Conservation (phyloP, 2,329 filamentous ascomycete genomes). For the Penicillium capsulatum region DNA sequence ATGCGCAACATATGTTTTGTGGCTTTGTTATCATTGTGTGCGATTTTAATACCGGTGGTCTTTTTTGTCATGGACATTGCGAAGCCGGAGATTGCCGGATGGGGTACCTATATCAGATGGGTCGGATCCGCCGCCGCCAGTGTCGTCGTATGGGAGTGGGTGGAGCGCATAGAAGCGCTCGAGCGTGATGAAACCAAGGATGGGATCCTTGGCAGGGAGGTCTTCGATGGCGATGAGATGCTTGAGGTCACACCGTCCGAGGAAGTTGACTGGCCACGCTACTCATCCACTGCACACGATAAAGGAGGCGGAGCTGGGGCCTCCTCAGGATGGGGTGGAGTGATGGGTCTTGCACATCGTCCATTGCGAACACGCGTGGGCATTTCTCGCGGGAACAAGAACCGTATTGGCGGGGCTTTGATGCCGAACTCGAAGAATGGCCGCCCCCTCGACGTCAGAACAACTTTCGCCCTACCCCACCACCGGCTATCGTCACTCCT, state of each 20-base stretch:
- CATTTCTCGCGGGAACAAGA: conserved; percentile 23
- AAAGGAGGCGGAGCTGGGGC: conserved; percentile 35
- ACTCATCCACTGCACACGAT: conserved; percentile 36
- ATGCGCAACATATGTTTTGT: conserved; percentile 87
- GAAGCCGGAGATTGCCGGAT: conserved; percentile 77
- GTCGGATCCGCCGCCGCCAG: conserved; percentile 91
- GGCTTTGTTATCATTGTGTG: conserved; percentile 69
- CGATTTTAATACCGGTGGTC: conserved; percentile 83
- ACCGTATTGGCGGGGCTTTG: conserved; percentile 9
- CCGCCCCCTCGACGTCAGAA: conserved; percentile 12
- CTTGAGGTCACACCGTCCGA: conserved; percentile 63
- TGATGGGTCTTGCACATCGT: conserved; percentile 35
- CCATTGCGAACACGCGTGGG: conserved; percentile 35
- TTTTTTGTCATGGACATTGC: conserved; percentile 92
- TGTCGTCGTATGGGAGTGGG: conserved; percentile 98
- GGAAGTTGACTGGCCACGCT: conserved; percentile 49
- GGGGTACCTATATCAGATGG: conserved; percentile 95
- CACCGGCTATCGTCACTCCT: conserved; percentile 51
- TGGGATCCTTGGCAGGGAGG: conserved; percentile 81
- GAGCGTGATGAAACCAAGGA: conserved; percentile 93
- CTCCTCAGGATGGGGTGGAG: conserved; percentile 38
- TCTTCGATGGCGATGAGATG: conserved; percentile 94
- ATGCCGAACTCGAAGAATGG: conserved; percentile 14
- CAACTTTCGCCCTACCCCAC: conserved; percentile 36
- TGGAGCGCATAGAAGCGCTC: conserved; percentile 86